Conservation (phyloP, 257 asterid species). For the Nicotiana noctiflora region DNA sequence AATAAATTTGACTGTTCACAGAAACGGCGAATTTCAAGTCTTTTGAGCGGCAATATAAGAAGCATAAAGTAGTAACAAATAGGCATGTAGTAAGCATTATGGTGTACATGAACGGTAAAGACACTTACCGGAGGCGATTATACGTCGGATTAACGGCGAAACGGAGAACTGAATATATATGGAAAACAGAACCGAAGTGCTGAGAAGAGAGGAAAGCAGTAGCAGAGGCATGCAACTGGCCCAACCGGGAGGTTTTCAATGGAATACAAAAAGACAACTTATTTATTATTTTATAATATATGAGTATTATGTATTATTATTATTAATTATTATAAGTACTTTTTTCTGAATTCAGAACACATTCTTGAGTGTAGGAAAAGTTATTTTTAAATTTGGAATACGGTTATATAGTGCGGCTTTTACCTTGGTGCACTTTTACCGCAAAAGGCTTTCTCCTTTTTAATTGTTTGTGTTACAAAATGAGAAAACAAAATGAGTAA, state of each 20-base stretch:
- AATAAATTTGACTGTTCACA: background rate
- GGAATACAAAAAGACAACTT: no score
- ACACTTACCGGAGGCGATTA: background rate
- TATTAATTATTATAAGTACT: no score
- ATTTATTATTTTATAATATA: no score
- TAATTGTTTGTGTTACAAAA: no score
- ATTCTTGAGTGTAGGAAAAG: no score
- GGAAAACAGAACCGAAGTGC: background rate
- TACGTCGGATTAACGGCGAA: background rate
- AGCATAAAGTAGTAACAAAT: background rate
- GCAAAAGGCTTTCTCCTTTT: no score
- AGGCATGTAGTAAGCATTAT: background rate
- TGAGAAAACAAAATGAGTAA: no score
- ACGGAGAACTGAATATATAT: background rate
- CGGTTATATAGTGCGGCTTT: no score
- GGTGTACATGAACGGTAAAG: background rate
- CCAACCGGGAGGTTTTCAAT: background rate
- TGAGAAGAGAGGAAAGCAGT: background rate
- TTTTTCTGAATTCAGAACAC: no score
- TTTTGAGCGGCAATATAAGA: background rate
- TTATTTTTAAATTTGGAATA: no score
- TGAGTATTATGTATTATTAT: no score
- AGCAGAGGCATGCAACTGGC: background rate
- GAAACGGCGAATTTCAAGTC: background rate
- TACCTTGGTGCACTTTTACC: no score